A percentile compares a stretch with the other conserved stretches of the same genome.
Conservation (phyloP, 306 rosid genomes). For the Hylodesmum podocarpum region DNA sequence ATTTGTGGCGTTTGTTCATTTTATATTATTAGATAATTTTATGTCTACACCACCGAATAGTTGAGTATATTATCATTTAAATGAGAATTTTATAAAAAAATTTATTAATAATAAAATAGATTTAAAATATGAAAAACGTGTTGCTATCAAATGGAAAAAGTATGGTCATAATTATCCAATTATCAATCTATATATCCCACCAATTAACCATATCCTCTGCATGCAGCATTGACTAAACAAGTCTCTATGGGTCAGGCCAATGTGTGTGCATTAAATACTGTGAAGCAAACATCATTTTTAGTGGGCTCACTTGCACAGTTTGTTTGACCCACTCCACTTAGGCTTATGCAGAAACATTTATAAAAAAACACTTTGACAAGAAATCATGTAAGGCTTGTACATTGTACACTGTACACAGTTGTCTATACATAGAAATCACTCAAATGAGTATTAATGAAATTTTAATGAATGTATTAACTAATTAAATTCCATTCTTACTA, state of each 20-base stretch:
- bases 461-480: neutral
- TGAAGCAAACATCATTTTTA: slow-evolving; percentile 21
- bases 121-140: neutral
- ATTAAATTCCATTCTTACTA: no score
- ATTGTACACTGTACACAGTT: neutral
- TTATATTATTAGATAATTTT: neutral
- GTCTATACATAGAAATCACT: neutral
- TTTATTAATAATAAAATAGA: neutral
- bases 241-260: slow-evolving; percentile 26
- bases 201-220: slow-evolving; percentile 22
- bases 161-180: neutral
- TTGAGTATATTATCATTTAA: neutral
- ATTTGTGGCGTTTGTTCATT: neutral
- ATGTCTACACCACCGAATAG: neutral
- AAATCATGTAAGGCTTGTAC: slow-evolving; percentile 40
- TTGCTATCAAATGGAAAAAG: neutral
- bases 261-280: slow-evolving; percentile 36
- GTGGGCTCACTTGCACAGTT: slow-evolving; percentile 23
- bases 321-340: slow-evolving; percentile 41
- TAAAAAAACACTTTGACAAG: slow-evolving; percentile 7
- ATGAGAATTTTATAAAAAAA: neutral
- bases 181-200: neutral
- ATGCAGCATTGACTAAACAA: slow-evolving; percentile 32
- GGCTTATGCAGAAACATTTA: neutral
- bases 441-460: neutral